phyloP scores from a whole-genome alignment of 1,284 basidiomycete genomes.

The Leccinum fallax region DNA sequence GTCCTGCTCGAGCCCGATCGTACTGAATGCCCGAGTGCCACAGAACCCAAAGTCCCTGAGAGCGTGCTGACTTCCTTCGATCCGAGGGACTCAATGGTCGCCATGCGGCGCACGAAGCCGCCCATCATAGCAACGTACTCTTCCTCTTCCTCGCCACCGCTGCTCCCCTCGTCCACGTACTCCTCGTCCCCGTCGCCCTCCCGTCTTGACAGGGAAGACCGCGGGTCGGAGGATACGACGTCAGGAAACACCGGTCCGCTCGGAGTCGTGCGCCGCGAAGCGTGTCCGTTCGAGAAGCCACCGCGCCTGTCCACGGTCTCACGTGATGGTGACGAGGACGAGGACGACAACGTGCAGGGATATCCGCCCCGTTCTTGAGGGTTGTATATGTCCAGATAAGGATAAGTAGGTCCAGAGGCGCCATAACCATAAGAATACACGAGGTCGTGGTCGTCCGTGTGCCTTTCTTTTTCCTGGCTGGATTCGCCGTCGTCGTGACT shows the following conservation, averaged over 20 bases:
- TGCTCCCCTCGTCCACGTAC: not conserved
- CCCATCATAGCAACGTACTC: conserved; percentile 59
- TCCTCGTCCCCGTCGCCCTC: not conserved
- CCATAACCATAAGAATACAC: conserved; percentile 34
- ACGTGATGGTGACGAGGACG: not conserved
- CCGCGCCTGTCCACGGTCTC: conserved; percentile 11
- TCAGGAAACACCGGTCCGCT: conserved; percentile 12
- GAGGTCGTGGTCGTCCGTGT: conserved; percentile 4
- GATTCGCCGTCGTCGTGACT: conserved; percentile 18
- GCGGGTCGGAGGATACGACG: conserved; percentile 19
- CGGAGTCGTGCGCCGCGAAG: conserved; percentile 1
- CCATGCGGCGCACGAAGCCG: conserved; percentile 66
- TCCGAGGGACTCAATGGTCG: conserved; percentile 75
- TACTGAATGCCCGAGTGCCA: conserved; percentile 16
- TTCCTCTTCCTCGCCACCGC: conserved; percentile 42
- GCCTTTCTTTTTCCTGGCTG: conserved; percentile 11
- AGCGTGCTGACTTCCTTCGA: conserved; percentile 48
- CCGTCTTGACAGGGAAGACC: conserved; percentile 11
- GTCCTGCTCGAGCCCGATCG: conserved; percentile 13
- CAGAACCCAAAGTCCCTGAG: conserved; percentile 22
- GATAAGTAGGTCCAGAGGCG: conserved; percentile 27
- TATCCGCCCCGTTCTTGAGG: conserved; percentile 12
- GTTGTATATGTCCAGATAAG: conserved; percentile 37
- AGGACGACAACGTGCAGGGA: conserved; percentile 5
- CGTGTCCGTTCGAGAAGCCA: conserved; percentile 3